These are phyloP conservation scores for Rhazya stricta DNA, from an alignment of 257 asterid genomes.

Conservation along the genomic window DNA sequence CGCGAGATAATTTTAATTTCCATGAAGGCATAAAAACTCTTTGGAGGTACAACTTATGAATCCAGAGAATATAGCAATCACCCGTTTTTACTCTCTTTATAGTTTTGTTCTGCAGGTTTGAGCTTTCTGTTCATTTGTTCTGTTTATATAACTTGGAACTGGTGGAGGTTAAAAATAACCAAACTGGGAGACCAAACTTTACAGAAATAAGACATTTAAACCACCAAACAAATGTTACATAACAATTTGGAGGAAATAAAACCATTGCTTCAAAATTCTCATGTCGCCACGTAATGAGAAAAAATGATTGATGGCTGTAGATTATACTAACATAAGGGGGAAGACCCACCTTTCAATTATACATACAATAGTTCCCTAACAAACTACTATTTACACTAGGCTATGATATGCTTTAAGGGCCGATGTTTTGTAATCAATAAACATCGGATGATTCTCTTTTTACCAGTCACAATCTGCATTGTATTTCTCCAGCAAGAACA, in stretches of 20 bases:
- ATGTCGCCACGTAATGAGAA: background rate
- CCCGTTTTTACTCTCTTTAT: too few relatives aligned
- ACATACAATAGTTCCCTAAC: background rate
- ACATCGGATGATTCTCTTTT: background rate
- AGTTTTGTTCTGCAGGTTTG: background rate
- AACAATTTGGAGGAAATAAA: background rate
- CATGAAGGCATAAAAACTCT: background rate
- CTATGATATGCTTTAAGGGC: background rate
- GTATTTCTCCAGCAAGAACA: background rate
- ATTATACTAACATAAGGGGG: too few relatives aligned
- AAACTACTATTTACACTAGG: background rate
- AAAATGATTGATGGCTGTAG: too few relatives aligned
- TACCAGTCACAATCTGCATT: background rate
- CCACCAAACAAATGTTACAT: background rate
- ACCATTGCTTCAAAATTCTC: background rate
- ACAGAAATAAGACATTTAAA: background rate
- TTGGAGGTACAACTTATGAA: background rate
- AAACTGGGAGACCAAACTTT: background rate
- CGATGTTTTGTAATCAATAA: background rate
- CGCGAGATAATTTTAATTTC: too few relatives aligned
- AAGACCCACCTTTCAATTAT: background rate
- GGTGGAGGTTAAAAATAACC: background rate
- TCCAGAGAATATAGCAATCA: too few relatives aligned
- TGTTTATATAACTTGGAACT: background rate
- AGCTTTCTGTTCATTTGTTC: background rate